phyloP scores from a whole-genome alignment of 2,329 filamentous ascomycete genomes.

The Sclerotinia minor region DNA sequence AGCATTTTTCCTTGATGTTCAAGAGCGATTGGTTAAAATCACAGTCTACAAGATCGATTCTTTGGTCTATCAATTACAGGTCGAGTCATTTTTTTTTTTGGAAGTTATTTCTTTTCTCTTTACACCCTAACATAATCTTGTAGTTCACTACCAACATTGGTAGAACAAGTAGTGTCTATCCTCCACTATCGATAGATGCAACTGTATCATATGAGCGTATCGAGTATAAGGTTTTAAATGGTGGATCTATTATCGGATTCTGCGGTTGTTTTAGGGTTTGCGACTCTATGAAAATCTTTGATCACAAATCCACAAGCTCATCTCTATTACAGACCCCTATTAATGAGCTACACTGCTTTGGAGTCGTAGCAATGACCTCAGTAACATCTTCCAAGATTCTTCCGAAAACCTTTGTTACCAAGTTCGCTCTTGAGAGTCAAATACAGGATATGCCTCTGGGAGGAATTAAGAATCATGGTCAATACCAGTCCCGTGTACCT shows the following conservation, averaged over 20 bases:
- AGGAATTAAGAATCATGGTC: slow-evolving; percentile 21
- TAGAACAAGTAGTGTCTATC: slow-evolving; percentile 23
- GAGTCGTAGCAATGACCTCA: slow-evolving; percentile 21
- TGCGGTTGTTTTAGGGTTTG: slow-evolving; percentile 26
- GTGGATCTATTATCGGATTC: slow-evolving; percentile 25
- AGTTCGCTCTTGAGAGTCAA: neutral
- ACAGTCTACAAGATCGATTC: slow-evolving; percentile 26
- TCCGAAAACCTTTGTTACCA: neutral
- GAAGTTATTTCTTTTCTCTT: too few relatives aligned
- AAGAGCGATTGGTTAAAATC: slow-evolving; percentile 25
- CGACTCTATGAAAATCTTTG: slow-evolving; percentile 6
- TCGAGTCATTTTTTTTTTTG: slow-evolving; percentile 17
- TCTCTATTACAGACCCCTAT: slow-evolving; percentile 9
- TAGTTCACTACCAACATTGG: slow-evolving; percentile 25
- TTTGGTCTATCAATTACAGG: slow-evolving; percentile 26
- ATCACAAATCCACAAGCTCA: slow-evolving; percentile 16
- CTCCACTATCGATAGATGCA: slow-evolving; percentile 16
- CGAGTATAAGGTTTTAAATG: slow-evolving; percentile 22
- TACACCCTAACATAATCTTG: neutral
- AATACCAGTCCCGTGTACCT: slow-evolving; percentile 17
- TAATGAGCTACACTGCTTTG: slow-evolving; percentile 25
- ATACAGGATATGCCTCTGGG: slow-evolving; percentile 21
- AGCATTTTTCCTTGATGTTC: slow-evolving; percentile 24
- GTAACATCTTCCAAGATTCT: slow-evolving; percentile 9
- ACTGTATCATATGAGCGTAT: slow-evolving; percentile 16